Evolutionary conservation across 371 early-diverging fungal genomes (phyloP).

Genomic region (Dichotomocladium elegans): DNA sequence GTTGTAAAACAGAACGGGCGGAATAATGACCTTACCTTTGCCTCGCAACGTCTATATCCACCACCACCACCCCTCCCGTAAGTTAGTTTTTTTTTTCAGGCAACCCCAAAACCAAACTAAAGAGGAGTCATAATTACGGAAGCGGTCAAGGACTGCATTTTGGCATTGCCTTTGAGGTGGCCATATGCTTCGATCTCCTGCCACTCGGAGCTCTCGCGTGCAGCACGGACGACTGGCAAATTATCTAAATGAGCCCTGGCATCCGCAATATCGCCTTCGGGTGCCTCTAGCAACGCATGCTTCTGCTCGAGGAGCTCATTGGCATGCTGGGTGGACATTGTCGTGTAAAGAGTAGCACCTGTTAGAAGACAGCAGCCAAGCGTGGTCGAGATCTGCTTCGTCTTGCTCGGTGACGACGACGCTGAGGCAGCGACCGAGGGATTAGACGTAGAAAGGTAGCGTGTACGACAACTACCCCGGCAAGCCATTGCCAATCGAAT

Average conservation of each 20-base stretch:
- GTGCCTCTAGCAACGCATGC: conserved; percentile 4
- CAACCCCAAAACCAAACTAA: no score
- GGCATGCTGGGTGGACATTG: conserved; percentile 19
- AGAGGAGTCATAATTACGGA: conserved; percentile 21
- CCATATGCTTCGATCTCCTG: conserved; percentile 29
- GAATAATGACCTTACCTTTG: conserved; percentile 29
- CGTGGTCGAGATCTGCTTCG: background rate
- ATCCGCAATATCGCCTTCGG: background rate
- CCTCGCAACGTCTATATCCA: conserved; percentile 31
- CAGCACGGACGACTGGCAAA: conserved; percentile 25
- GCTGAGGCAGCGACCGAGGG: background rate
- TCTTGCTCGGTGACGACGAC: background rate
- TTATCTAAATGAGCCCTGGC: conserved; percentile 20
- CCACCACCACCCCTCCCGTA: background rate
- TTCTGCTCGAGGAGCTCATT: conserved; percentile 17
- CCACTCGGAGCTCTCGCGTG: conserved; percentile 22
- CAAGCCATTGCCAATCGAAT: no score
- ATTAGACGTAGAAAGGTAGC: no score
- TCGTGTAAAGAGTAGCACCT: conserved; percentile 3
- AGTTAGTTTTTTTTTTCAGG: no score
- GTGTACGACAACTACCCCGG: no score
- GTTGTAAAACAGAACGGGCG: conserved; percentile 39
- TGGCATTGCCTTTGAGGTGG: conserved; percentile 21
- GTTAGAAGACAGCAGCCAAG: conserved; percentile 6
- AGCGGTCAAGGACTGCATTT: conserved; percentile 28